Evolutionary conservation across 805 yeast genomes (phyloP).

Genomic region (Yarrowia sp.): DNA sequence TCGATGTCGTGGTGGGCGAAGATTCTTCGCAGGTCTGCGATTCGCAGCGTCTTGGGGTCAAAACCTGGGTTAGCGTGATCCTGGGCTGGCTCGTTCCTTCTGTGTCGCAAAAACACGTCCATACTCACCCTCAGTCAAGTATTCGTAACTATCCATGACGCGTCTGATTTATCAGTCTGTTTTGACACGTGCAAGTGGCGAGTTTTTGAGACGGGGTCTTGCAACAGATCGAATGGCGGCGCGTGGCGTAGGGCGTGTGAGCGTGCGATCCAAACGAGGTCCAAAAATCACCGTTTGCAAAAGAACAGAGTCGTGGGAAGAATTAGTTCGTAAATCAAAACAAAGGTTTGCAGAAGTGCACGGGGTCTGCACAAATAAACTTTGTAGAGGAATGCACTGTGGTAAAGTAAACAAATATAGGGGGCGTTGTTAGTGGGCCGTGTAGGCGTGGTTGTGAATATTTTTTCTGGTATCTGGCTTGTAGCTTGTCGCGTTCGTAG

Average conservation of each 20-base stretch:
- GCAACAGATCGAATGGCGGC: background rate
- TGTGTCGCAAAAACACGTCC: background rate
- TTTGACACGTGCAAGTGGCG: background rate
- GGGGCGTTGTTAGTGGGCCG: background rate
- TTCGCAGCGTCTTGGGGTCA: slow-evolving; percentile 62
- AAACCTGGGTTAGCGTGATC: slow-evolving; percentile 47
- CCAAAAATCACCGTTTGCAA: background rate
- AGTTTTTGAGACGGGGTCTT: background rate
- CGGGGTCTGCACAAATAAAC: slow-evolving; percentile 16
- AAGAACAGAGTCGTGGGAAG: slow-evolving; percentile 2
- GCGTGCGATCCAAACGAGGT: slow-evolving; percentile 1
- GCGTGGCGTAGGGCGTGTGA: background rate
- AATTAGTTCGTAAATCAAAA: slow-evolving; percentile 23
- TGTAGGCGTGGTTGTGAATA: too few species aligned
- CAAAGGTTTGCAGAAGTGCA: slow-evolving; percentile 25
- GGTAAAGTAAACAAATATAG: background rate
- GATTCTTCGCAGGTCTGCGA: slow-evolving; percentile 67
- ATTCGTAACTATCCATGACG: slow-evolving; percentile 26
- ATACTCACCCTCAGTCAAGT: slow-evolving; percentile 22
- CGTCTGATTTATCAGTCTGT: background rate
- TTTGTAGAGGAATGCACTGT: slow-evolving; percentile 8
- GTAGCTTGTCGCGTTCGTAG: too few species aligned
- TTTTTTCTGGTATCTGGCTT: background rate
- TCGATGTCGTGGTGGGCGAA: slow-evolving; percentile 61
- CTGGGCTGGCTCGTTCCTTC: slow-evolving; percentile 8